Evolutionary conservation across 2,329 filamentous ascomycete species (phyloP), one percentile per base, ranked within the genome.

Genomic region (Xylariomycetidae sp.): DNA sequence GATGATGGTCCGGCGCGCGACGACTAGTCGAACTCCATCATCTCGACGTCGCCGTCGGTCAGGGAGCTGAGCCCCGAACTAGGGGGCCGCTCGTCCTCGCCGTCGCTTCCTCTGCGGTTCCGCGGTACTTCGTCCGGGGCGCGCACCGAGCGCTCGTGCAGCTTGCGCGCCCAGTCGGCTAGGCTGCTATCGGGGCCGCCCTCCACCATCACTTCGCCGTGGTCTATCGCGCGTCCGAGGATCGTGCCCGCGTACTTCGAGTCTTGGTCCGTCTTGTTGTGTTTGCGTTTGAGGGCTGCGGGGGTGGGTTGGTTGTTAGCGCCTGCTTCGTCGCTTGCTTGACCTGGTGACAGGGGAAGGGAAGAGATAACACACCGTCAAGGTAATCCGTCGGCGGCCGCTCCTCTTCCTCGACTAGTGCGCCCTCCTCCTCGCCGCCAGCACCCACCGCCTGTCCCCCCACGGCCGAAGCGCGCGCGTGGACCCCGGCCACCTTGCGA

Each of bases 261-360:
- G 52, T 94, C 88, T 51, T 93, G 87, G 42, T 84, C 85, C 1
- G 83, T 85, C 49, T 92, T 93, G 63, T 82, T 88, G 58, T 94
- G 85, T 54, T 93, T 95, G 63, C 89, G 92, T 61, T 94, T 95
- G 25, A 96, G 65, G 4, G 79, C 83, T 85, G 44, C 34, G 25
- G 19, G 12, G 16, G 17, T 13, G 26, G 10, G 26, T n/a, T n/a
- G n/a, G n/a, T n/a, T n/a, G n/a, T n/a, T n/a, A n/a, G n/a, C n/a
- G n/a, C n/a, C n/a, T n/a, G n/a, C n/a, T n/a, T n/a, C n/a, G n/a
- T n/a, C 22, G 22, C 22, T 23, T 23, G 22, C 22, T 9, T 19
- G 25, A 29, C 12, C 12, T 19, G 29, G 23, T 18, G 18, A 13
- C 8, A 24, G 19, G 26, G 12, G 2, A 17, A 23, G 6, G 15